These are phyloP conservation scores for Gossypium schwendimanii DNA, from an alignment of 441 rosid genomes.

Conservation along the genomic window DNA sequence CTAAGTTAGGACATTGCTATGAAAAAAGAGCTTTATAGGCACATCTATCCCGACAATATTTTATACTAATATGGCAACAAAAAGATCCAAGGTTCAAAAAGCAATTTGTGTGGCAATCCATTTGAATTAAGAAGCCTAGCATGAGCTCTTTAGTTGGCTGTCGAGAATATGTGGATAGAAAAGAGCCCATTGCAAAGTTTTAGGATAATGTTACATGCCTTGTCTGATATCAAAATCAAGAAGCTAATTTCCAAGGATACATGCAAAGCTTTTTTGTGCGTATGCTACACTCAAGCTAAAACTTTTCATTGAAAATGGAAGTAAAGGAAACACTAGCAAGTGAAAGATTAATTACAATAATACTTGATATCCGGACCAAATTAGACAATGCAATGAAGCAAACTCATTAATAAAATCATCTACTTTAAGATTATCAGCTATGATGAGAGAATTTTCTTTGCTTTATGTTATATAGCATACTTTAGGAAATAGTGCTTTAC, in stretches of 20 bases:
- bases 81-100: not conserved
- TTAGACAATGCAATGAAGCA: constrained; percentile 3
- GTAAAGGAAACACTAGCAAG: not conserved
- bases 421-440: not conserved
- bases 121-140: constrained; percentile 9
- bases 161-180: not conserved
- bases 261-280: not conserved
- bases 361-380: not conserved
- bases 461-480: not conserved
- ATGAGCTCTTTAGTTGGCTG: not conserved
- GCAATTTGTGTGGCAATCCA: not conserved
- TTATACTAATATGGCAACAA: not conserved
- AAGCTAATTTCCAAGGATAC: not conserved
- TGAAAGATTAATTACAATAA: not conserved
- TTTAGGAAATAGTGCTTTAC: constrained; percentile 2
- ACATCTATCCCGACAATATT: not conserved
- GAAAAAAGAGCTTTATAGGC: not conserved
- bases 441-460: not conserved
- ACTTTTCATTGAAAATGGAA: not conserved
- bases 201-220: not conserved
- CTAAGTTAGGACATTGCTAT: not conserved
- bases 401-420: not conserved
- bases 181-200: not conserved
- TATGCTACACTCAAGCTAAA: constrained; percentile 2
- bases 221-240: not conserved